Evolutionary conservation across 1,139 yeast species (phyloP).

Genomic region (Scheffersomyces parashehatae): DNA sequence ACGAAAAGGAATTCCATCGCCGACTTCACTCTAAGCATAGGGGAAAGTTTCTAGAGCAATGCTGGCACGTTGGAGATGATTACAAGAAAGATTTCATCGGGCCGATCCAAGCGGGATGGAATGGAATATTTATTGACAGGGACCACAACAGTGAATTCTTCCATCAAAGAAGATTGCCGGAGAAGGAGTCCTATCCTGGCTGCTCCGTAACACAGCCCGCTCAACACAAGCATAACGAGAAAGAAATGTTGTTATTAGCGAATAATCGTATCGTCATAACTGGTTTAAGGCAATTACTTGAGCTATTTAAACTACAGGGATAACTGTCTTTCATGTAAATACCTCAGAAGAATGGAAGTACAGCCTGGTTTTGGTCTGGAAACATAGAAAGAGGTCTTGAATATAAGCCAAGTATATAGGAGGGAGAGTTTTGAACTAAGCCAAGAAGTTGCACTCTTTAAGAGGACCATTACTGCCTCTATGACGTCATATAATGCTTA

Average conservation of each 20-base stretch:
- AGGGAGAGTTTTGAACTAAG: no score
- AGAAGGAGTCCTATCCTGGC: conserved; percentile 7
- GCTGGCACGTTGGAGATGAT: conserved; percentile 74
- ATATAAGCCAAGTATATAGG: no score
- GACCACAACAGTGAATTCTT: conserved; percentile 23
- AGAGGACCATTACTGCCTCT: no score
- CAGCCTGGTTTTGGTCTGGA: no score
- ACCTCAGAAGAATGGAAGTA: no score
- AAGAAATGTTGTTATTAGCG: conserved; percentile 22
- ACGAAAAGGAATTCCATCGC: conserved; percentile 4
- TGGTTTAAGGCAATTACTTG: conserved; percentile 25
- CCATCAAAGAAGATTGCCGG: conserved; percentile 5
- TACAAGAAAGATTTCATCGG: conserved; percentile 54
- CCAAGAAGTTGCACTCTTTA: no score
- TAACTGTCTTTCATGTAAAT: no score
- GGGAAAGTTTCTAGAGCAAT: conserved; percentile 16
- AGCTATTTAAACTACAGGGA: conserved; percentile 12
- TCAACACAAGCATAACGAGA: conserved; percentile 3
- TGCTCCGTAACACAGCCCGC: conserved; percentile 7
- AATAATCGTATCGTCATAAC: conserved; percentile 38
- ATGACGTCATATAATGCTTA: no score
- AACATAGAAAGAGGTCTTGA: no score
- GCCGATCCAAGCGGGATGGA: conserved; percentile 59
- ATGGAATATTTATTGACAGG: conserved; percentile 57
- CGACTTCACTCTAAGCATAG: conserved; percentile 16